Evolutionary conservation across 148 eudicot genomes (phyloP), one percentile per base, ranked within the genome.

Genomic region (Vaccinium darrowii): DNA sequence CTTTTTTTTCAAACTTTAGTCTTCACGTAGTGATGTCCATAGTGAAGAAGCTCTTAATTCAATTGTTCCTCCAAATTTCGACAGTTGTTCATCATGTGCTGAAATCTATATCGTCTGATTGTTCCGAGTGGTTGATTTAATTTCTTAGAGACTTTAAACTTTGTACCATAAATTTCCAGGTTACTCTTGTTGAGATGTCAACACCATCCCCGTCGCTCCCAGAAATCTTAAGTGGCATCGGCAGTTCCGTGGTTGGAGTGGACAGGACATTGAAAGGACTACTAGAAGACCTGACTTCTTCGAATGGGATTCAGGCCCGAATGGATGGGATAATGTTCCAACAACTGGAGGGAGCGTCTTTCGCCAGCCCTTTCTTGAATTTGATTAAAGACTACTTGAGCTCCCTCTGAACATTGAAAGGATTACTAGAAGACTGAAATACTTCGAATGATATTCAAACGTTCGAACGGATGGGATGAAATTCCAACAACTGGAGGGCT

Each of bases 271-370:
- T 94, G 69, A 92, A 85, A 86, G 88, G 86, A 81, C 83, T 95
- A 82, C 86, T 92, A 30, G 86, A 90, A 75, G 93, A 91, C 18
- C 84, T 93, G 88, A 77, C 96, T 53, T 88, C 82, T 43, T 84
- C 91, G 3, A 91, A 91, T 19, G 98, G 98, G 12, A 88, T 95
- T 74, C 98, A 95, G 87, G 98, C 96, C 57, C 91, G 98, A 65
- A 94, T 95, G 98, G 98, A 95, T 56, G 94, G 95, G 2, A 94
- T 93, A 81, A 88, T 93, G 86, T 91, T 92, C 50, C 93, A 95
- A 91, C 86, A 88, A 73, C 71, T 90, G 72, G 93, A 91, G 63
- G 91, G 88, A 56, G 49, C 90, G 86, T 86, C 92, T 60, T 83
- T 13, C 84, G 83, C 83, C 51, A 90, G 86, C 71, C 88, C 88